These are phyloP conservation scores for Coemansia pectinata DNA, from an alignment of 192 early-diverging fungal genomes.

Conservation along the genomic window DNA sequence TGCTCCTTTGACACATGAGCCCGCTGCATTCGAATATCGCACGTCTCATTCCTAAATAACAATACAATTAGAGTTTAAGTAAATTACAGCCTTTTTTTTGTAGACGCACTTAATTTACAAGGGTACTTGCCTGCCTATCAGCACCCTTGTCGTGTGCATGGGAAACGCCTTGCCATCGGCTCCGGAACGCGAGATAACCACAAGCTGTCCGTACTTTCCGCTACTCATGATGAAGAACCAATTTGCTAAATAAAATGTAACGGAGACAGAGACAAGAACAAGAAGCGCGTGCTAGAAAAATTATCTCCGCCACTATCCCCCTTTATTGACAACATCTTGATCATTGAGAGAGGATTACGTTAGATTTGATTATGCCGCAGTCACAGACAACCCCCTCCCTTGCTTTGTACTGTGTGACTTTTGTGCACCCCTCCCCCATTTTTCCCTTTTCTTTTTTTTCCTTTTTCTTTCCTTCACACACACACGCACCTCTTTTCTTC, in stretches of 20 bases:
- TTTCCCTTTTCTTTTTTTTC: neutral
- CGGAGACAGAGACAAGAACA: neutral
- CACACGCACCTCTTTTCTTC: conserved; percentile 3
- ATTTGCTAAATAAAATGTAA: neutral
- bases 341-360: neutral
- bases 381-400: neutral
- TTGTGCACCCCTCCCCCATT: neutral
- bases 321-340: neutral
- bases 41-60: conserved; percentile 34
- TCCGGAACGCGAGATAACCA: conserved; percentile 43
- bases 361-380: neutral
- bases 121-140: conserved; percentile 36
- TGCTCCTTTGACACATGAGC: conserved; percentile 49
- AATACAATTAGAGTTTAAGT: neutral
- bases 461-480: neutral
- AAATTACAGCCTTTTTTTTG: neutral
- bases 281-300: neutral
- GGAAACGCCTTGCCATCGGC: conserved; percentile 48
- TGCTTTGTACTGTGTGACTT: neutral
- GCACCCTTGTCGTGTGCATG: conserved; percentile 35
- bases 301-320: neutral
- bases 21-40: conserved; percentile 50
- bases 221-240: neutral
- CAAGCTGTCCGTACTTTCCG: conserved; percentile 34
- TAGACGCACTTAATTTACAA: neutral